A percentile compares a stretch with the other conserved stretches of the same genome.
Conservation (phyloP, 2,329 filamentous ascomycete species). For the Pseudogymnoascus sp. region DNA sequence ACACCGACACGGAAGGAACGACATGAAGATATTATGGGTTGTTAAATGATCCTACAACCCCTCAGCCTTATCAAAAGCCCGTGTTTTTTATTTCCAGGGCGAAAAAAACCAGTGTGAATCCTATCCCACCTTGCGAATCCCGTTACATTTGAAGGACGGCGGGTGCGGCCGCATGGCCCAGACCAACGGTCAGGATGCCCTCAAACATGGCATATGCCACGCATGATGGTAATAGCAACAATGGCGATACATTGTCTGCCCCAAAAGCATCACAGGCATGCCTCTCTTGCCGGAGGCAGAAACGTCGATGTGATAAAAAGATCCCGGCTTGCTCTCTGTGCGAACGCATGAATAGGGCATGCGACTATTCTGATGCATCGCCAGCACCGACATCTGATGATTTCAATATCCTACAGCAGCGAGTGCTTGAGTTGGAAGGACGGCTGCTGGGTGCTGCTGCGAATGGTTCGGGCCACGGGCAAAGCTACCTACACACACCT, state of each 20-base stretch:
- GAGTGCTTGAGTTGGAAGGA: conserved; percentile 34
- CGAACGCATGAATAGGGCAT: conserved; percentile 33
- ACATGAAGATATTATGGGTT: background rate
- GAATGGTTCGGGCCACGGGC: background rate
- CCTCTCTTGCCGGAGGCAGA: conserved; percentile 39
- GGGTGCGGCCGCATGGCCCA: background rate
- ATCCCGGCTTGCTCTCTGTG: conserved; percentile 43
- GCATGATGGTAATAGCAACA: background rate
- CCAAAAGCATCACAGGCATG: conserved; percentile 36
- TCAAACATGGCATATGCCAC: conserved; percentile 2
- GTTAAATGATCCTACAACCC: background rate
- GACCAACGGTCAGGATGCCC: background rate
- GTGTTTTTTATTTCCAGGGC: background rate
- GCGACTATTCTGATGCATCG: conserved; percentile 35
- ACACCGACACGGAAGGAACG: background rate
- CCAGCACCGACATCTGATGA: conserved; percentile 34
- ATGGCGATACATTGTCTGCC: conserved; percentile 2
- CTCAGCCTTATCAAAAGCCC: background rate
- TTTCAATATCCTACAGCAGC: conserved; percentile 32
- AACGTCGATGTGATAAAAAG: conserved; percentile 45
- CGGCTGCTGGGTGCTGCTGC: conserved; percentile 20
- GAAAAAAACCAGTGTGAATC: background rate
- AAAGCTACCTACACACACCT: background rate
- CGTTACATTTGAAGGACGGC: background rate
- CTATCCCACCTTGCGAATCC: background rate